Base-by-base conservation (phyloP, 177 flowering plant species). In the Vitis hybrid region DNA sequence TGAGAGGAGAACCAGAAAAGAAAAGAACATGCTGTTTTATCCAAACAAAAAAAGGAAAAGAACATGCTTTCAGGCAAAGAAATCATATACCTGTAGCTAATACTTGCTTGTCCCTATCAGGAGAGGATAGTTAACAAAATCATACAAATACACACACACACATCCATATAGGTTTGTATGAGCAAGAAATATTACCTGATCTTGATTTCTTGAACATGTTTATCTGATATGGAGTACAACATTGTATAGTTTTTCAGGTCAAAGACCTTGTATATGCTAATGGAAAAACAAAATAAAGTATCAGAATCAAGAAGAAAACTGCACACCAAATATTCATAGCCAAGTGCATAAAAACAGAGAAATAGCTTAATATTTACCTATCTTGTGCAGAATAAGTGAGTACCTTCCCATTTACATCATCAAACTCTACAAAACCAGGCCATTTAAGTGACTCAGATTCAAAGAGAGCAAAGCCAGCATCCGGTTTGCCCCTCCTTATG, bases 381-480 rank as follows among this genome's bases (percentile, higher is more conserved):
- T 94, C 97, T 70, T 90, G 98, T 26, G 99, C 99, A 68, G 99
- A 96, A 75, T 90, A 96, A 26, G 99, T 96, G 18, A 96, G 89
- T 33, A 94, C 98, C 79, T 93, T 96, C 51, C 98, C 99, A 82
- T 96, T 96, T 13, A 94, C 99, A 84, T 96, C 99, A 87, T 96
- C 99, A 85, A 96, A 96, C 84, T 96, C 99, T 29, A 96, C 99
- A 88, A 96, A 96, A 7, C 99, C 99, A 57, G 99, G 99, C 99
- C 99, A 96, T 74, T 90, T 96, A 68, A 93, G 63, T 7, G 98
- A 92, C 72, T 96, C 98, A 0, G 98, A 89, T 74, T 94, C 97
- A 79, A 96, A 96, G 65, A 96, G 96, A 14, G 99, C 82, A 81
- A 92, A 96, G 3, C 99, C 99, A 55, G 93, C 95, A 87, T 90